phyloP scores from a whole-genome alignment of 495 filamentous ascomycete species.

The Corynascus novoguineensis region DNA sequence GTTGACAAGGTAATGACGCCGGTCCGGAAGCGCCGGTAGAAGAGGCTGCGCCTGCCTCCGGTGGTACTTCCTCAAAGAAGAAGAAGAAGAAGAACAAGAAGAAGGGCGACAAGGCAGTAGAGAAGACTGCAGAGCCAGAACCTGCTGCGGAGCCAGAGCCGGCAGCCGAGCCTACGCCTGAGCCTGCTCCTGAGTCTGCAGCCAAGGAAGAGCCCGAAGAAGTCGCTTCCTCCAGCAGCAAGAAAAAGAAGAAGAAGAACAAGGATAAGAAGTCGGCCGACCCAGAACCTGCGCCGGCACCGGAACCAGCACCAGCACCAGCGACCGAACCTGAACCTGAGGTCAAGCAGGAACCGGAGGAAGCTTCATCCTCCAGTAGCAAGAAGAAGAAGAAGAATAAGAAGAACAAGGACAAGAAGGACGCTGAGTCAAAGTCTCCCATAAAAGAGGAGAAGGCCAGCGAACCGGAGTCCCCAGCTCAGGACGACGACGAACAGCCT shows the following conservation, averaged over 20 bases:
- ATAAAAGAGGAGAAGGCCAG: conserved; percentile 12
- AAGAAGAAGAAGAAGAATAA: conserved; percentile 29
- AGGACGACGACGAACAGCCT: background rate
- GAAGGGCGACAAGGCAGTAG: conserved; percentile 20
- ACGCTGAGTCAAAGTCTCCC: conserved; percentile 13
- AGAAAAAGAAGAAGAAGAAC: conserved; percentile 29
- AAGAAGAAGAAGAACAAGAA: conserved; percentile 27
- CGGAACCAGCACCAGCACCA: too few relatives aligned
- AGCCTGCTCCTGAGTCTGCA: conserved; percentile 10
- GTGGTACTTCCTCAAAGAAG: conserved; percentile 21
- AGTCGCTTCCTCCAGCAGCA: conserved; percentile 3
- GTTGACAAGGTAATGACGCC: background rate
- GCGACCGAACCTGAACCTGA: conserved; percentile 13
- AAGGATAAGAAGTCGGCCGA: conserved; percentile 19
- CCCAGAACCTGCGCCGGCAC: background rate
- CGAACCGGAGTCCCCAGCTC: conserved; percentile 5
- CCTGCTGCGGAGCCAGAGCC: conserved; percentile 2
- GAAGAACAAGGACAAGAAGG: conserved; percentile 22
- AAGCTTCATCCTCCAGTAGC: background rate
- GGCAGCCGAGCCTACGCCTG: conserved; percentile 4
- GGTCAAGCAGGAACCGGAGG: conserved; percentile 16
- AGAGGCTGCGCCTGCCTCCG: background rate
- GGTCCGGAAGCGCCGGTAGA: conserved; percentile 15
- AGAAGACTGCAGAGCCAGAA: conserved; percentile 13
- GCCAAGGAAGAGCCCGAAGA: conserved; percentile 16